phyloP scores from a whole-genome alignment of 441 rosid species.

The Populus hybrid region DNA sequence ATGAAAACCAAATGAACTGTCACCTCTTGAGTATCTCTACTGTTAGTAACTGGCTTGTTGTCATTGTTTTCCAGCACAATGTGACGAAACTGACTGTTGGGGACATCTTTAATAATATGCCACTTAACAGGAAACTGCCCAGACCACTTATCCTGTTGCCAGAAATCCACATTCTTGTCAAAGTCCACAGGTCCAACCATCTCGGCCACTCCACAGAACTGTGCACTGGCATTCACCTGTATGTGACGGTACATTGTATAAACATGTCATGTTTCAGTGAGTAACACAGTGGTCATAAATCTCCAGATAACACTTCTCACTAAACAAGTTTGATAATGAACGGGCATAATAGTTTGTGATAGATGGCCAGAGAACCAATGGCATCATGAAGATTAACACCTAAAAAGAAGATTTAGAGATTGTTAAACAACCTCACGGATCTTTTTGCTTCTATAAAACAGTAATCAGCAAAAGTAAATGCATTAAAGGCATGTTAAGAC shows the following conservation, averaged over 20 bases:
- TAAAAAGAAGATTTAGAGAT: neutral
- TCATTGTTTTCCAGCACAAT: slow-evolving; percentile 80
- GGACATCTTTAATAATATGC: slow-evolving; percentile 86
- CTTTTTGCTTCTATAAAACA: neutral
- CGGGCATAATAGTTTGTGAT: neutral
- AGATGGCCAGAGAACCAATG: neutral
- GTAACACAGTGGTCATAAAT: neutral
- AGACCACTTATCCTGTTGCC: slow-evolving; percentile 98
- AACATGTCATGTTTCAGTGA: neutral
- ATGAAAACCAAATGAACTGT: slow-evolving; percentile 10
- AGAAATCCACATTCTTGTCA: slow-evolving; percentile 74
- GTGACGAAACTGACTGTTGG: slow-evolving; percentile 71
- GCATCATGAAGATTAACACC: neutral
- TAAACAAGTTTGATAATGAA: neutral
- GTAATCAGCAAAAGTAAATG: slow-evolving; percentile 4
- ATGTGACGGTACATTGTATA: slow-evolving; percentile 1
- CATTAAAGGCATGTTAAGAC: neutral
- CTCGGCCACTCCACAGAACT: slow-evolving; percentile 94
- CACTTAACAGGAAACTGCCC: slow-evolving; percentile 91
- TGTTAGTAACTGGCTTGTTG: no score
- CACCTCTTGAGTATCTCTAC: slow-evolving; percentile 98
- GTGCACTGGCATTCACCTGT: slow-evolving; percentile 94
- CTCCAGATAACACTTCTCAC: neutral
- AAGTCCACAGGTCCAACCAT: slow-evolving; percentile 88
- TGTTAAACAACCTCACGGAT: neutral